Percentiles rank a stretch among this genome's conserved stretches.
Evolutionary conservation across 208 protist genomes (phyloP).

Genomic region (Leishmania arabica): DNA sequence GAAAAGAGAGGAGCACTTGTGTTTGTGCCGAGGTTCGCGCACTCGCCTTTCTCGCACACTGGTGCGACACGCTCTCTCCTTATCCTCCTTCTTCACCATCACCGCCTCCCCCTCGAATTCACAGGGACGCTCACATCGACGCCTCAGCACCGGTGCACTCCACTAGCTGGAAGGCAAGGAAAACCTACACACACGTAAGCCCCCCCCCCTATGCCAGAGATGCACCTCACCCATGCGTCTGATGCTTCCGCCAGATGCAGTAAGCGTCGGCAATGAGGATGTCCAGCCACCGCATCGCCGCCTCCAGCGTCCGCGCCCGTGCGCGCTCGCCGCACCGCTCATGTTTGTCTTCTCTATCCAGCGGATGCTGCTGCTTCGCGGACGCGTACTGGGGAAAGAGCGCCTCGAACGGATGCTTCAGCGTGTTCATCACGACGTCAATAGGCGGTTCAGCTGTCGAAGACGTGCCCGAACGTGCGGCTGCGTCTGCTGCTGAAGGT

Average conservation of each 20-base stretch:
- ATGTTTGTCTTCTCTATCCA: not conserved
- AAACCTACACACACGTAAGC: not conserved
- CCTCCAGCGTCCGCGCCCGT: not conserved
- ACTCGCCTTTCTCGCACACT: too few species aligned
- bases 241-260: constrained; percentile 42
- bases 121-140: not conserved
- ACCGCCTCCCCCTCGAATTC: not conserved
- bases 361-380: not conserved
- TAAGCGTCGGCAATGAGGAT: constrained; percentile 62
- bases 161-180: not conserved
- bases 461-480: not conserved
- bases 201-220: not conserved
- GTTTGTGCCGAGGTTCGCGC: too few species aligned
- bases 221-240: not conserved
- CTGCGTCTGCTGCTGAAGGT: not conserved
- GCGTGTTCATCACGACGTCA: constrained; percentile 24
- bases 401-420: constrained; percentile 30
- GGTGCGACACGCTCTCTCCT: not conserved
- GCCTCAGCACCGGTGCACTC: not conserved
- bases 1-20: not conserved
- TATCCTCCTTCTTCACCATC: not conserved
- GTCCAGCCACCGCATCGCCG: constrained; percentile 56
- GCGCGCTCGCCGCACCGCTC: too few species aligned
- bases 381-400: constrained; percentile 24
- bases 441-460: constrained; percentile 9